Conservation (phyloP, 306 rosid species). For the Spatholobus suberectus region DNA sequence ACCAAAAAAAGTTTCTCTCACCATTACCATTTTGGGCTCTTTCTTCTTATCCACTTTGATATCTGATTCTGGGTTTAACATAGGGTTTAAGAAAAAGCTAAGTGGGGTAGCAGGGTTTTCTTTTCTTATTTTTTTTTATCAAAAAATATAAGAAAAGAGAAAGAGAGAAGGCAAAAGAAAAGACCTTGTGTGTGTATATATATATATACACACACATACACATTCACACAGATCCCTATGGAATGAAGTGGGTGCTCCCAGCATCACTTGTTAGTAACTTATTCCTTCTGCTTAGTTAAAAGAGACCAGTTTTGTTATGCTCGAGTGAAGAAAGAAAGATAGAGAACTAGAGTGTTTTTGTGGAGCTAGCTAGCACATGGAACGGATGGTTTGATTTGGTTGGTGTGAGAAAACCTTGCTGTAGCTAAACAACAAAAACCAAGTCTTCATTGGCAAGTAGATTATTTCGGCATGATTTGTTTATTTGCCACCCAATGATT, state of each 20-base stretch:
- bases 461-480: conserved; percentile 53
- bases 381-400: conserved; percentile 35
- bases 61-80: conserved; percentile 44
- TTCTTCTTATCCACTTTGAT: conserved; percentile 14
- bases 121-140: not conserved
- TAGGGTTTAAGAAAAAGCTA: conserved; percentile 42
- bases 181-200: not conserved
- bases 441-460: conserved; percentile 25
- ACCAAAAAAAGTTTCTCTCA: conserved; percentile 23
- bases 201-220: not conserved
- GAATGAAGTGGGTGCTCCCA: conserved; percentile 61
- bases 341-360: not conserved
- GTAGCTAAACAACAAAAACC: conserved; percentile 54
- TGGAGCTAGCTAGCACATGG: conserved; percentile 5
- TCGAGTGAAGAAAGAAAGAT: not conserved
- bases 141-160: not conserved
- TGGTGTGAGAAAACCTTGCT: conserved; percentile 3
- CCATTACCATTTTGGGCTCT: conserved; percentile 25
- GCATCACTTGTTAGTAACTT: conserved; percentile 54
- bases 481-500: conserved; percentile 60
- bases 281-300: conserved; percentile 75
- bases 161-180: not conserved
- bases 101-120: not conserved
- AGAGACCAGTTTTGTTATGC: conserved; percentile 59
- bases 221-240: conserved; percentile 94